Percentiles rank a stretch among this genome's conserved stretches.
phyloP scores from a whole-genome alignment of 2,329 filamentous ascomycete genomes.

The Tolypocladium amazonense region DNA sequence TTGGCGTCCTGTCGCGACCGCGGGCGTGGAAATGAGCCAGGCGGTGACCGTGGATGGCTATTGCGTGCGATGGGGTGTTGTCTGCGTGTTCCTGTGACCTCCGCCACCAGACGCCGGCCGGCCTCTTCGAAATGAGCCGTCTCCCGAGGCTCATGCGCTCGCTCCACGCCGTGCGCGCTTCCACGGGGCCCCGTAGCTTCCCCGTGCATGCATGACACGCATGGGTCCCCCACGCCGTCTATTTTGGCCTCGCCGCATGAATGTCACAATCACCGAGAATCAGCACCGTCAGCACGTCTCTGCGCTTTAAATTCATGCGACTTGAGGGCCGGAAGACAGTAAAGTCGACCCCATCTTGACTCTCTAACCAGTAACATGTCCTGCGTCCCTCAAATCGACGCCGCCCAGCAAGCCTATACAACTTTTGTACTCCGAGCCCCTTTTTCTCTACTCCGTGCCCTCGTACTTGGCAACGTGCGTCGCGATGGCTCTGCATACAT shows the following conservation, averaged over 20 bases:
- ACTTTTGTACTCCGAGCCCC: background rate
- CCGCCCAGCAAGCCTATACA: background rate
- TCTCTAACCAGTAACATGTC: background rate
- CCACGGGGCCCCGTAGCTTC: background rate
- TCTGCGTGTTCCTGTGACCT: background rate
- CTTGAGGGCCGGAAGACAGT: background rate
- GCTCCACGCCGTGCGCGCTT: background rate
- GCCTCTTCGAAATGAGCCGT: background rate
- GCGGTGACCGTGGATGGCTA: no score
- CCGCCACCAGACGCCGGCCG: background rate
- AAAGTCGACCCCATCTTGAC: background rate
- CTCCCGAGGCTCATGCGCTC: background rate
- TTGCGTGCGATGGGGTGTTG: no score
- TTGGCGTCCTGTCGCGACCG: background rate
- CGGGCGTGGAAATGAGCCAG: background rate
- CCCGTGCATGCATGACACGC: background rate
- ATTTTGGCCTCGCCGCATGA: background rate
- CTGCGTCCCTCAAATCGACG: background rate
- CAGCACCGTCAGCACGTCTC: background rate
- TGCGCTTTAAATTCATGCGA: background rate
- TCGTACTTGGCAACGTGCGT: constrained; percentile 69
- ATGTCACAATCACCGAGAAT: background rate
- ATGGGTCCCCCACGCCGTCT: background rate
- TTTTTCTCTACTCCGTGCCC: constrained; percentile 21
- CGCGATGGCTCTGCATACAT: constrained; percentile 53